These are phyloP conservation scores for Thraustochytrium striatum DNA, from an alignment of 352 stramenopile species.

Conservation along the genomic window DNA sequence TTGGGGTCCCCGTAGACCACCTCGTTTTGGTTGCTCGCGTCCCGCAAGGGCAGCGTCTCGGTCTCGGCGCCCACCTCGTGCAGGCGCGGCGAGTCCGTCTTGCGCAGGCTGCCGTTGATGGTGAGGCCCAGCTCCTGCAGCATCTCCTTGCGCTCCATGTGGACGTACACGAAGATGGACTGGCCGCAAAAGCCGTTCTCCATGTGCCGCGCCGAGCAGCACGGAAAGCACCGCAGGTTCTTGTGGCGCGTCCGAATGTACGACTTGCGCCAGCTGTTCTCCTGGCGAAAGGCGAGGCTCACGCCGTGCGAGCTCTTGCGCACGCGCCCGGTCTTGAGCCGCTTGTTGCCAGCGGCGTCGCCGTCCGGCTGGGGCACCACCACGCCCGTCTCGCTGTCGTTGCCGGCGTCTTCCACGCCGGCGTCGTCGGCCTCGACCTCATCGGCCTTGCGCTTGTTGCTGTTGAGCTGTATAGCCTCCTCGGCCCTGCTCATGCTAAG, in stretches of 20 bases:
- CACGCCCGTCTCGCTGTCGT: too few species aligned
- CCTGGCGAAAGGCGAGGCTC: not conserved
- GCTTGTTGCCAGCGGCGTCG: too few species aligned
- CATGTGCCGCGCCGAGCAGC: conserved; percentile 29
- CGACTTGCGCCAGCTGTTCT: not conserved
- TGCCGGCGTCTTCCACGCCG: too few species aligned
- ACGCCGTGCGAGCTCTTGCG: too few species aligned
- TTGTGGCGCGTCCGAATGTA: conserved; percentile 42
- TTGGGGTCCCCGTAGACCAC: conserved; percentile 13
- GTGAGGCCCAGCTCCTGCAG: conserved; percentile 3
- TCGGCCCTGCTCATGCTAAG: too few species aligned
- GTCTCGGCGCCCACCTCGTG: not conserved
- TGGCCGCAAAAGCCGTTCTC: conserved; percentile 41
- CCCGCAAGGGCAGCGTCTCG: not conserved
- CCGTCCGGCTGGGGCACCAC: too few species aligned
- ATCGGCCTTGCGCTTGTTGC: too few species aligned
- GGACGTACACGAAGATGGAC: conserved; percentile 15
- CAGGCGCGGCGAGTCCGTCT: not conserved
- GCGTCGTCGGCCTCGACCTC: too few species aligned
- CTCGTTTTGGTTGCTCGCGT: conserved; percentile 12
- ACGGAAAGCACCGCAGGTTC: conserved; percentile 40
- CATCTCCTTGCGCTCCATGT: not conserved
- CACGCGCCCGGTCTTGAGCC: too few species aligned
- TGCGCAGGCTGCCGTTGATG: conserved; percentile 1
- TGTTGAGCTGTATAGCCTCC: too few species aligned